Base-by-base conservation (phyloP, 78 protist species). In the Cavenderia fasciculata region DNA sequence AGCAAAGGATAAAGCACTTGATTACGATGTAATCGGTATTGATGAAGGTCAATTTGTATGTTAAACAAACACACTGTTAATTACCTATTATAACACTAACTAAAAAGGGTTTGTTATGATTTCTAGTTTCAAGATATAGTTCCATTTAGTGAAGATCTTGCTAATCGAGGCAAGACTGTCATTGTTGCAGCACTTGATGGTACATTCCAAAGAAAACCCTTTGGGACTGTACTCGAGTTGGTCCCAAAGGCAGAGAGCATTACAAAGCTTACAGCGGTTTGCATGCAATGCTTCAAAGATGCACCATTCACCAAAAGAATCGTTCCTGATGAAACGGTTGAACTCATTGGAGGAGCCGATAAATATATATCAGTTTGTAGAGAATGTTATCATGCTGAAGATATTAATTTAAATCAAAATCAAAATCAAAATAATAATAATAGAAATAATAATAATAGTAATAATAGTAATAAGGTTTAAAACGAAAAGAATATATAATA, bases 1-100 rank as follows among this genome's bases (percentile, higher is more conserved):
- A 8, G 84, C 59, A 11, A 79, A 12, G 21, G 59, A 75, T 18
- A 47, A 70, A 25, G 95, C 74, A 16, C 6, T 34, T 19, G 34
- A 65, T 0, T 86, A 69, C 71, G 95, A 94, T 46, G 96, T 95
- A n/a, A 92, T 97, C 16, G 98, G 96, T 46, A 84, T 97, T 40
- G 98, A 97, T 72, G 98, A 97, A 92, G 98, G 97, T 18, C 98
- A 96, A 57, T 97, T 95, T 40, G 93, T 94, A 49, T 5, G 92
- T 71, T 1, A 16, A 34, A 54, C 6, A 74, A 27, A 11, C n/a
- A 44, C 69, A 69, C 33, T 49, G 25, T 31, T 44, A 46, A n/a
- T 66, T 21, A 82, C 0, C 63, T 23, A 12, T 14, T 25, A 46
- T 7, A 21, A 25, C 27, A 31, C 1, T n/a, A 25, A 19, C 2